phyloP scores from a whole-genome alignment of 1,284 basidiomycete genomes.

The Trichosporon coremiiforme region DNA sequence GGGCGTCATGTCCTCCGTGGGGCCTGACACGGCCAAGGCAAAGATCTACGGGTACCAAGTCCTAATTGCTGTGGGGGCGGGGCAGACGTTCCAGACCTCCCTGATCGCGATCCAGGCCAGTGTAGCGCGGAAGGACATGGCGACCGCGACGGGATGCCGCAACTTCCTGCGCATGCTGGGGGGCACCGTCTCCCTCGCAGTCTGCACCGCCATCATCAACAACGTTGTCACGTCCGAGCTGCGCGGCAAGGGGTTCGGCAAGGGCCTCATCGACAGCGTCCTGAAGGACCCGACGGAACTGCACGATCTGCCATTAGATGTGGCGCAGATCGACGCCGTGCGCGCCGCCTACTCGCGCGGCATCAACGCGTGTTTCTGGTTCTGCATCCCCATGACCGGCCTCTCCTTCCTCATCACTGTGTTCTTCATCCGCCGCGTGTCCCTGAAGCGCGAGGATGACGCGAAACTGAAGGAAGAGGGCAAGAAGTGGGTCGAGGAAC shows the following conservation, averaged over 20 bases:
- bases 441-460: slow-evolving; percentile 43
- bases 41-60: slow-evolving; percentile 68
- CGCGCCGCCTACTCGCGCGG: slow-evolving; percentile 37
- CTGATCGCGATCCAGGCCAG: slow-evolving; percentile 61
- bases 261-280: slow-evolving; percentile 23
- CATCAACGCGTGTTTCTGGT: slow-evolving; percentile 41
- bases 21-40: slow-evolving; percentile 59
- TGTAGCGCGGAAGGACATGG: slow-evolving; percentile 43
- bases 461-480: slow-evolving; percentile 38
- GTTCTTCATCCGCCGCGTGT: slow-evolving; percentile 41
- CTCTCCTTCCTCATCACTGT: slow-evolving; percentile 41
- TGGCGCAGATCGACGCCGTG: slow-evolving; percentile 27
- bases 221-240: slow-evolving; percentile 38
- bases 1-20: slow-evolving; percentile 67
- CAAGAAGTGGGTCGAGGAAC: slow-evolving; percentile 38
- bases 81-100: slow-evolving; percentile 53
- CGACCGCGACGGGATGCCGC: slow-evolving; percentile 42
- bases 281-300: slow-evolving; percentile 40
- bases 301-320: slow-evolving; percentile 26
- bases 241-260: background rate
- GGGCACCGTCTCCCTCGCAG: slow-evolving; percentile 34
- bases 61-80: slow-evolving; percentile 68
- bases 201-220: slow-evolving; percentile 38
- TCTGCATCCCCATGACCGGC: slow-evolving; percentile 40
- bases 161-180: slow-evolving; percentile 48